Evolutionary conservation across 306 rosid species (phyloP), one percentile per base, ranked within the genome.

Genomic region (Inga laurina): DNA sequence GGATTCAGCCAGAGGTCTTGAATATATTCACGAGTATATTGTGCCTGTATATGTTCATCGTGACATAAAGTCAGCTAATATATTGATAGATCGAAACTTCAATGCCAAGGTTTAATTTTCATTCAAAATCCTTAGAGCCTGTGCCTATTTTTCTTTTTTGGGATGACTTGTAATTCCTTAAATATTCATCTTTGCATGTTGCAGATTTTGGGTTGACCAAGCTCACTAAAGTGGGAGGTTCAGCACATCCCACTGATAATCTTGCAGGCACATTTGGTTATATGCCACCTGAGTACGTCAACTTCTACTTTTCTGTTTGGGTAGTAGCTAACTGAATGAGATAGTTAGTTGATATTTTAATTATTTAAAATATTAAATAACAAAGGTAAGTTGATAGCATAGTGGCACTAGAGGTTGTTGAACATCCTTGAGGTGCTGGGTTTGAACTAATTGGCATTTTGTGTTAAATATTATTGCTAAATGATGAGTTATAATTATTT

Each of bases 21-120:
- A 96, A 84, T 93, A 93, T 82, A 93, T 96, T 86, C 99, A 96
- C 19, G 99, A 96, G 89, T 97, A 96, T 85, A 92, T 98, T 10
- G 98, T 93, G 68, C 99, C 98, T 41, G 93, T 96, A 81, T 96
- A 96, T 84, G 89, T 96, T 79, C 99, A 96, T 74, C 99, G 97
- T 56, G 98, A 52, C 79, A 91, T 96, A 75, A 96, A 96, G 86
- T 91, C 99, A 8, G 99, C 94, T 56, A 96, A 96, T 89, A 93
- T 96, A 84, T 86, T 94, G 82, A 93, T 93, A 82, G 97, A 93
- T 91, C 88, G 78, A 77, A 91, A 92, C 89, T 93, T 76, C 78
- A 93, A 86, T 54, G 99, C 86, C 30, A 96, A 96, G 98, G 99
- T 96, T 85, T 85, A 62, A 64, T 73, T 65, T n/a, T 46, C 39